Conservation (phyloP, 176 grass and related monocot species). For the Musa itinerans region DNA sequence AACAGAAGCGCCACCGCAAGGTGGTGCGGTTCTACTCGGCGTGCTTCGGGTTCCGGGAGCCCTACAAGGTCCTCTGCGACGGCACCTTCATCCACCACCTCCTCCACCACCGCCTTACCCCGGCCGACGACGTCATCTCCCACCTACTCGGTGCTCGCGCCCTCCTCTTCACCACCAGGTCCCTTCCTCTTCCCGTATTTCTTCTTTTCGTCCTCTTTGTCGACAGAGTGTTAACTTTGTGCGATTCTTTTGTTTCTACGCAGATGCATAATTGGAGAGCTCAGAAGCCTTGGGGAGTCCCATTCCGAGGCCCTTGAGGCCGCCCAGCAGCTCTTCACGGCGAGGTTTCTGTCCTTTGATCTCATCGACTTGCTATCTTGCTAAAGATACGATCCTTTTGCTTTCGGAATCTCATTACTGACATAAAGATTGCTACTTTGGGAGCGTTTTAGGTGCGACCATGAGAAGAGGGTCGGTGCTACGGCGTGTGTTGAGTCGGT, state of each 20-base stretch:
- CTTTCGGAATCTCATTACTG: neutral
- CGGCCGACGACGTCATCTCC: slow-evolving; percentile 40
- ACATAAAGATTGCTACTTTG: neutral
- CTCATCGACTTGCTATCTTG: neutral
- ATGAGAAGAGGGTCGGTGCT: slow-evolving; percentile 64
- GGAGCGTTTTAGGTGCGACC: slow-evolving; percentile 48
- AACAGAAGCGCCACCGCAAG: slow-evolving; percentile 66
- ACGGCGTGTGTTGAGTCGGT: slow-evolving; percentile 47
- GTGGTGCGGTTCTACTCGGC: slow-evolving; percentile 72
- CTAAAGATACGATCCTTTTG: neutral
- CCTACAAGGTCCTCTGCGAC: slow-evolving; percentile 59
- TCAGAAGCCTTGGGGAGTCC: slow-evolving; percentile 55
- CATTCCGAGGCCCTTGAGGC: slow-evolving; percentile 33
- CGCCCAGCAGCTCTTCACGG: slow-evolving; percentile 43
- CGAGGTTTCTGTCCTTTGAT: slow-evolving; percentile 21
- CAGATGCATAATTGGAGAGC: slow-evolving; percentile 53
- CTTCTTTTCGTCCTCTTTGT: neutral
- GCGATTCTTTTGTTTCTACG: neutral
- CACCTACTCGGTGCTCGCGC: slow-evolving; percentile 49
- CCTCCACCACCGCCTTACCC: slow-evolving; percentile 42
- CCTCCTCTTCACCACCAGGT: slow-evolving; percentile 74
- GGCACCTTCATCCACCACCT: slow-evolving; percentile 78
- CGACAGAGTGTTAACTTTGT: neutral
- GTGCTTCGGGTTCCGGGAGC: slow-evolving; percentile 86
- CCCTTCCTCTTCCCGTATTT: neutral